These are phyloP conservation scores for Zalaria obscura DNA, from an alignment of 2,329 filamentous ascomycete genomes.

Conservation along the genomic window DNA sequence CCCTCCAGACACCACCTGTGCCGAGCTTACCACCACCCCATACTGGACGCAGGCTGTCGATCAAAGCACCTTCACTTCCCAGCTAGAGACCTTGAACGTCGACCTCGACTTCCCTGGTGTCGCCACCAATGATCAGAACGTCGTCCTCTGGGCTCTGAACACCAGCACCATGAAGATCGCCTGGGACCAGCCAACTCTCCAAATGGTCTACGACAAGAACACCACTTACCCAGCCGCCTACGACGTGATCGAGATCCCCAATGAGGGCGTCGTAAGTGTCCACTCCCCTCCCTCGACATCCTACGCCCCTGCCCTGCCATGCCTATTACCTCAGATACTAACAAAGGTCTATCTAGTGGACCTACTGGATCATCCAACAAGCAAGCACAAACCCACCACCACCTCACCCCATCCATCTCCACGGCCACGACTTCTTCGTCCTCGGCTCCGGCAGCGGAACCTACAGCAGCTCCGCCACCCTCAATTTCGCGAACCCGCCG, in stretches of 20 bases:
- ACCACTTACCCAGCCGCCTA: conserved; percentile 23
- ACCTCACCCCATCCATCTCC: conserved; percentile 11
- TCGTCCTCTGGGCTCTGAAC: conserved; percentile 22
- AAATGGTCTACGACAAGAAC: conserved; percentile 27
- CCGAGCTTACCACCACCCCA: conserved; percentile 15
- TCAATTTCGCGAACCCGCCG: conserved; percentile 28
- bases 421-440: conserved; percentile 21
- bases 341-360: conserved; percentile 17
- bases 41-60: conserved; percentile 23
- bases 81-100: conserved; percentile 16
- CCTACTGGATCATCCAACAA: conserved; percentile 34
- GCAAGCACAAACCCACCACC: conserved; percentile 5
- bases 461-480: conserved; percentile 17
- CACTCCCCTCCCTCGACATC: not conserved
- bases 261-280: conserved; percentile 12
- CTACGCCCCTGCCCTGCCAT: conserved; percentile 6
- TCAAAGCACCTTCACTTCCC: conserved; percentile 14
- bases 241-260: conserved; percentile 27
- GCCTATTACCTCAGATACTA: no score
- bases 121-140: conserved; percentile 21
- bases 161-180: conserved; percentile 26
- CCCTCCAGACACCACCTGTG: conserved; percentile 14
- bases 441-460: conserved; percentile 15
- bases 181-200: conserved; percentile 30
- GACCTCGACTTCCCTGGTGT: conserved; percentile 7